Conservation (phyloP, 169 alveolate genomes). For the Babesia caballi region DNA sequence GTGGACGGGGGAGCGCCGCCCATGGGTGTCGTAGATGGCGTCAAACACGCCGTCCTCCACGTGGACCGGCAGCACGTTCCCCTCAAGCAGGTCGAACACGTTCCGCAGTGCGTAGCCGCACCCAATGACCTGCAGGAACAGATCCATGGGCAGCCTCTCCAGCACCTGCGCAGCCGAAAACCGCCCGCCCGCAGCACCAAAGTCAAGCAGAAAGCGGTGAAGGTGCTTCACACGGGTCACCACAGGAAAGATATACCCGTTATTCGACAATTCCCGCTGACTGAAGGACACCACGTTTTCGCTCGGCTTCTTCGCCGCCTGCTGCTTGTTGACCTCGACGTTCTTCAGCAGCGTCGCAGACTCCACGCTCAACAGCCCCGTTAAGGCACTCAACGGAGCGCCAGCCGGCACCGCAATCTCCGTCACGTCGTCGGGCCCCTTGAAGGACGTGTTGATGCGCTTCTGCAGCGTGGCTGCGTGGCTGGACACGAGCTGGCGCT, state of each 20-base stretch:
- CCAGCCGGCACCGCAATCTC: not conserved
- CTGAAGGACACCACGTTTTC: not conserved
- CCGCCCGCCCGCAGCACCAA: not conserved
- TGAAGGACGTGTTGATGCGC: conserved; percentile 34
- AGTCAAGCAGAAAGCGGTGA: conserved; percentile 24
- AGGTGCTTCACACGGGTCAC: conserved; percentile 50
- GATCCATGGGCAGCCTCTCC: conserved; percentile 41
- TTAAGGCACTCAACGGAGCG: not conserved
- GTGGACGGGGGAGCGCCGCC: conserved; percentile 24
- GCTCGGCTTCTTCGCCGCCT: not conserved
- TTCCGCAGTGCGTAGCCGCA: conserved; percentile 35
- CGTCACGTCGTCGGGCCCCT: conserved; percentile 24
- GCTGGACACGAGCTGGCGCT: conserved; percentile 9
- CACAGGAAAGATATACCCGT: conserved; percentile 56
- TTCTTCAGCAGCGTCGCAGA: conserved; percentile 35
- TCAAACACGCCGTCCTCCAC: not conserved
- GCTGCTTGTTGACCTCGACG: conserved; percentile 34
- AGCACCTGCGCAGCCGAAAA: conserved; percentile 31
- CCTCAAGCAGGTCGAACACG: conserved; percentile 11
- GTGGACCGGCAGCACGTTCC: not conserved
- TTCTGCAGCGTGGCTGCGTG: not conserved
- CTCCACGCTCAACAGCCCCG: not conserved
- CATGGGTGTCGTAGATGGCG: not conserved
- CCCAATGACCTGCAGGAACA: conserved; percentile 53
- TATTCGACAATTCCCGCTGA: conserved; percentile 4